Evolutionary conservation across 352 stramenopile genomes (phyloP).

Genomic region (Pythium volutum): DNA sequence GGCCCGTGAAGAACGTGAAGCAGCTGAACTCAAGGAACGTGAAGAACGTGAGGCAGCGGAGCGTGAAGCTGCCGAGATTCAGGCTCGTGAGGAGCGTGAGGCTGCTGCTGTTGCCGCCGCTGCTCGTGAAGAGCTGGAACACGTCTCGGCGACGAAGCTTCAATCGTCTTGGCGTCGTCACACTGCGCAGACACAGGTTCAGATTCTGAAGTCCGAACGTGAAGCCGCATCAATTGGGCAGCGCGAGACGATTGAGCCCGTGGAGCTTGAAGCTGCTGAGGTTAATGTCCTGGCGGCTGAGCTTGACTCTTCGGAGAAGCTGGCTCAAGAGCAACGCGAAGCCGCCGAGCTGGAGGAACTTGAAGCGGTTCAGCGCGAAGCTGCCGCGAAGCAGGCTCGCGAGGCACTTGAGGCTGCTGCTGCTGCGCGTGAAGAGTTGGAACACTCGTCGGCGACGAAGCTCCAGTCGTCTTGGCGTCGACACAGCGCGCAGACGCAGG

Average conservation of each 20-base stretch:
- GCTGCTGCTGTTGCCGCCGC: not conserved
- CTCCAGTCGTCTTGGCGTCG: constrained; percentile 16
- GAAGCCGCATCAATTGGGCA: not conserved
- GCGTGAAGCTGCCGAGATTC: not conserved
- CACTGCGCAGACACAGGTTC: not conserved
- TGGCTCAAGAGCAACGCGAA: not conserved
- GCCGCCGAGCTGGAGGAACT: not conserved
- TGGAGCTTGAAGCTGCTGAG: not conserved
- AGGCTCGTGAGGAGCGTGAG: not conserved
- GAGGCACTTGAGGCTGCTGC: not conserved
- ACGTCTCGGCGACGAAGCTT: constrained; percentile 7
- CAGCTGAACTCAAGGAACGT: not conserved
- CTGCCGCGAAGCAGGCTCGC: not conserved
- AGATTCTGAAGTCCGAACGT: constrained; percentile 2
- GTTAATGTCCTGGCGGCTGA: constrained; percentile 1
- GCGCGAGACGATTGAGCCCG: not conserved
- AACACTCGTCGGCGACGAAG: constrained; percentile 6
- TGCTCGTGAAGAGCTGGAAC: constrained; percentile 3
- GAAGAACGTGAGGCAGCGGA: constrained; percentile 4
- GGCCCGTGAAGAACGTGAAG: constrained; percentile 2
- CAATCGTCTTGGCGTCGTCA: constrained; percentile 17
- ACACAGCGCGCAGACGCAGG: not conserved
- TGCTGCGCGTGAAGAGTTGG: constrained; percentile 2
- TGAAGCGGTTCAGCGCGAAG: not conserved
- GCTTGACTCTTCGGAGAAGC: not conserved